Evolutionary conservation across 148 eudicot genomes (phyloP).

Genomic region (Simmondsia chinensis): DNA sequence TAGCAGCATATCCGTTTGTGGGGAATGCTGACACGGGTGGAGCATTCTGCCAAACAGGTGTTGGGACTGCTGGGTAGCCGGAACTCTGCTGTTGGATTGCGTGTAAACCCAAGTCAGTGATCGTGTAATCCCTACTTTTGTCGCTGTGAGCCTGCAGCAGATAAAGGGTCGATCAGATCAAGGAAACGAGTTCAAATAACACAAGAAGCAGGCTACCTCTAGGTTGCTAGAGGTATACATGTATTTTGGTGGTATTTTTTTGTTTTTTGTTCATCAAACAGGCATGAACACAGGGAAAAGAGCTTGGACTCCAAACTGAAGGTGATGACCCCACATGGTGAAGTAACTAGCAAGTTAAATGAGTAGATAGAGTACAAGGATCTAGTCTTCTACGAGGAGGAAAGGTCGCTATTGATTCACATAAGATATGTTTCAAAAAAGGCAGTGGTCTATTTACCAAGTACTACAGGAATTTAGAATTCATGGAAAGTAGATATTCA

Average conservation of each 20-base stretch:
- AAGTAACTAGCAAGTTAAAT: too few relatives aligned
- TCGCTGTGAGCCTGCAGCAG: slow-evolving; percentile 55
- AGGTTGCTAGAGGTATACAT: slow-evolving; percentile 30
- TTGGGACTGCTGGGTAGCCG: slow-evolving; percentile 14
- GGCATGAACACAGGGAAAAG: background rate
- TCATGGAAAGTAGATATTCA: too few relatives aligned
- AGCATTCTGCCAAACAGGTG: slow-evolving; percentile 40
- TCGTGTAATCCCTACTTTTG: slow-evolving; percentile 71
- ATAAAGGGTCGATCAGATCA: background rate
- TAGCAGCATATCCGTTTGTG: slow-evolving; percentile 16
- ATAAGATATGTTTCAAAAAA: too few relatives aligned
- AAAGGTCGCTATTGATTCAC: too few relatives aligned
- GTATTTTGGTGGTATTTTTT: too few relatives aligned
- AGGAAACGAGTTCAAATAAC: background rate
- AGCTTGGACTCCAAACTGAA: too few relatives aligned
- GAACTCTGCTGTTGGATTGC: slow-evolving; percentile 27
- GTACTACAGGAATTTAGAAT: too few relatives aligned
- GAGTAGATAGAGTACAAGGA: too few relatives aligned
- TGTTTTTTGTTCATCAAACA: too few relatives aligned
- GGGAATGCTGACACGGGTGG: slow-evolving; percentile 20
- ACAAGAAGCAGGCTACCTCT: background rate
- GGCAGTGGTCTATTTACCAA: too few relatives aligned
- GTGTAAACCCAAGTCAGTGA: slow-evolving; percentile 19
- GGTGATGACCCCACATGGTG: too few relatives aligned
- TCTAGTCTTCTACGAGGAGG: too few relatives aligned